Conservation (phyloP, 2,329 filamentous ascomycete species). For the Fusarium falciforme region DNA sequence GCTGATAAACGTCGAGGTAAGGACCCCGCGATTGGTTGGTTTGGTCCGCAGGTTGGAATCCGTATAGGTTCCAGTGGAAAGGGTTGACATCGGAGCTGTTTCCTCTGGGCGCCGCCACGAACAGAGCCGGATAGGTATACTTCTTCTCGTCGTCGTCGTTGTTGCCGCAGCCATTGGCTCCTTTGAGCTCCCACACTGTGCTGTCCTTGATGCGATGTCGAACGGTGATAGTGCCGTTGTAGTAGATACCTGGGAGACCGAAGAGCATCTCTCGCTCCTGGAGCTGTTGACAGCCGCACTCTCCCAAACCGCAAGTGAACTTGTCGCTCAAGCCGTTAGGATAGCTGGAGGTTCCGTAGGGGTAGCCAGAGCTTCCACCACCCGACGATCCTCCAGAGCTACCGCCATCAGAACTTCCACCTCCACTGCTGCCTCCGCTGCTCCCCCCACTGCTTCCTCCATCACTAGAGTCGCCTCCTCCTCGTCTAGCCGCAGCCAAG, state of each 20-base stretch:
- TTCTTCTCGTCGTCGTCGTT: constrained; percentile 17
- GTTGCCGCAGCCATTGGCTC: constrained; percentile 15
- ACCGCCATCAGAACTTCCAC: background rate
- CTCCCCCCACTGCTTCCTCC: background rate
- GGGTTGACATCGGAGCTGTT: constrained; percentile 31
- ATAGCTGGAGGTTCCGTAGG: background rate
- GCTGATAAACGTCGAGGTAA: constrained; percentile 22
- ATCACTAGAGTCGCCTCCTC: background rate
- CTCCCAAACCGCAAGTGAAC: background rate
- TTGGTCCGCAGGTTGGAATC: constrained; percentile 13
- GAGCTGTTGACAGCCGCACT: background rate
- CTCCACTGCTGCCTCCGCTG: background rate
- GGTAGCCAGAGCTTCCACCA: background rate
- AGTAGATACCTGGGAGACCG: constrained; percentile 29
- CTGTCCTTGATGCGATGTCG: constrained; percentile 18
- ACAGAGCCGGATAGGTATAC: constrained; percentile 23
- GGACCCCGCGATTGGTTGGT: background rate
- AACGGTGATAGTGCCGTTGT: constrained; percentile 30
- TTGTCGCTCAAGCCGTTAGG: background rate
- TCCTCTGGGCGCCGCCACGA: constrained; percentile 24
- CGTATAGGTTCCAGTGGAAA: constrained; percentile 27
- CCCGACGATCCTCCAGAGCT: background rate
- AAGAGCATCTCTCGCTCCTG: constrained; percentile 10
- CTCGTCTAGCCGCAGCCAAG: background rate
- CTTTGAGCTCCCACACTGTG: constrained; percentile 14